Base-by-base conservation (phyloP, 495 filamentous ascomycete species). In the Penicillium roqueforti region DNA sequence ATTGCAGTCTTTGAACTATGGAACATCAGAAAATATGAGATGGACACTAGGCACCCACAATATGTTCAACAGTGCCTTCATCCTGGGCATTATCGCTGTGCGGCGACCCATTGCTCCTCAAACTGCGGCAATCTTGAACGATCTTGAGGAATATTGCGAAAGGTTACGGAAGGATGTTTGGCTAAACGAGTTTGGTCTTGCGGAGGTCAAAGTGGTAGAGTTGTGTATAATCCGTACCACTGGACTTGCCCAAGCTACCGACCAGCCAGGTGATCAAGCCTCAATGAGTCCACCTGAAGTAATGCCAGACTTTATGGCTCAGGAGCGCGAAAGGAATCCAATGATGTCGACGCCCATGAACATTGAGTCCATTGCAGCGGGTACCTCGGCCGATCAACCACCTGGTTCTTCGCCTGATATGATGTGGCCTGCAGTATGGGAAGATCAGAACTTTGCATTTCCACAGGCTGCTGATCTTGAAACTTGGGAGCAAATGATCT, bases 401-500 rank as follows among this genome's bases (percentile, higher is more conserved):
- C 49, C 44, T 11, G 55, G 38, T 6, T 53, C 47, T 32, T 58
- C 55, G 13, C 51, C 56, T 0, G 51, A 58, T 19, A 54, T 58
- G 29, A 54, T 54, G 20, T 58, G 56, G 56, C 56, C 56, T 6
- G 56, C 56, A 49, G 42, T 58, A 3, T 58, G 56, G 56, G 56
- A 58, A 22, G 56, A 58, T 20, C 56, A 54, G 19, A 58, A 58
- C 19, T 58, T 58, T 39, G 51, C 56, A 14, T 58, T 58, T 19
- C 56, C 56, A 8, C 56, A 58, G 23, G 56, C 56, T 26, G 46
- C 56, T 7, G 56, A 58, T 38, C 39, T 58, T 22, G 56, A 54
- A 39, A 58, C 56, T 8, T 58, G 56, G 56, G 56, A 58, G 19
- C 56, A 58, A 32, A 58, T 58, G 56, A 58, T 58, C 18, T 58